These are phyloP conservation scores for Nitzschia sp. DNA, from an alignment of 108 stramenopile genomes.

Conservation along the genomic window DNA sequence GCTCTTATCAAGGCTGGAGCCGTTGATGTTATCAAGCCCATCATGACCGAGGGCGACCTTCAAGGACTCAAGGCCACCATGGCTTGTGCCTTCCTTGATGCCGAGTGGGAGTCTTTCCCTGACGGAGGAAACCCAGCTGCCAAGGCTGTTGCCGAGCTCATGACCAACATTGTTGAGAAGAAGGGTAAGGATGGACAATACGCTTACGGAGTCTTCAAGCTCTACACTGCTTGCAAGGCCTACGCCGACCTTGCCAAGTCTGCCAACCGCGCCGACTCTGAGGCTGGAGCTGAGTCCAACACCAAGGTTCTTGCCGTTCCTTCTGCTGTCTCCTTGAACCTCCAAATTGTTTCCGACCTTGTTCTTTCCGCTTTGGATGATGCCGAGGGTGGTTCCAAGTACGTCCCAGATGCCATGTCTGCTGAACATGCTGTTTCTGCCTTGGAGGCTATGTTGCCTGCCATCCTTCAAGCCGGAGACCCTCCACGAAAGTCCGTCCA, in stretches of 20 bases:
- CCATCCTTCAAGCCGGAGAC: slow-evolving; percentile 80
- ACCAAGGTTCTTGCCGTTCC: slow-evolving; percentile 86
- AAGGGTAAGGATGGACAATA: slow-evolving; percentile 92
- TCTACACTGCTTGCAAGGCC: slow-evolving; percentile 88
- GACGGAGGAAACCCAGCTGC: slow-evolving; percentile 82
- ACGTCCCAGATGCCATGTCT: slow-evolving; percentile 86
- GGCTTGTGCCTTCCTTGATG: slow-evolving; percentile 87
- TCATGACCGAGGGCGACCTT: slow-evolving; percentile 87
- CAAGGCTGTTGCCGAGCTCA: slow-evolving; percentile 84
- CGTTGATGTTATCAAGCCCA: slow-evolving; percentile 86
- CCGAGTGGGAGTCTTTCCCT: slow-evolving; percentile 76
- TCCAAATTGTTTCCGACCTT: slow-evolving; percentile 86
- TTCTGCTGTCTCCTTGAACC: slow-evolving; percentile 76
- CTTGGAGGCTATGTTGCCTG: slow-evolving; percentile 80
- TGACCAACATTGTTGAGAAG: slow-evolving; percentile 90
- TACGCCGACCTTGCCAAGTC: slow-evolving; percentile 77
- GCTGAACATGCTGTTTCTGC: slow-evolving; percentile 82
- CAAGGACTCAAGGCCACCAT: slow-evolving; percentile 92
- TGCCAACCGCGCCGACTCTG: slow-evolving; percentile 55
- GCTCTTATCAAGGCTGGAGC: slow-evolving; percentile 81
- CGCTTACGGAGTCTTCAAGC: slow-evolving; percentile 91
- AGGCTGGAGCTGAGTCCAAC: slow-evolving; percentile 47
- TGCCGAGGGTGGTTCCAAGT: slow-evolving; percentile 88
- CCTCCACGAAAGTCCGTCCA: slow-evolving; percentile 81
- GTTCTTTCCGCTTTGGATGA: slow-evolving; percentile 88